Evolutionary conservation across 495 filamentous ascomycete species (phyloP), one percentile per base, ranked within the genome.

Genomic region (Penicillium ochrochloron): DNA sequence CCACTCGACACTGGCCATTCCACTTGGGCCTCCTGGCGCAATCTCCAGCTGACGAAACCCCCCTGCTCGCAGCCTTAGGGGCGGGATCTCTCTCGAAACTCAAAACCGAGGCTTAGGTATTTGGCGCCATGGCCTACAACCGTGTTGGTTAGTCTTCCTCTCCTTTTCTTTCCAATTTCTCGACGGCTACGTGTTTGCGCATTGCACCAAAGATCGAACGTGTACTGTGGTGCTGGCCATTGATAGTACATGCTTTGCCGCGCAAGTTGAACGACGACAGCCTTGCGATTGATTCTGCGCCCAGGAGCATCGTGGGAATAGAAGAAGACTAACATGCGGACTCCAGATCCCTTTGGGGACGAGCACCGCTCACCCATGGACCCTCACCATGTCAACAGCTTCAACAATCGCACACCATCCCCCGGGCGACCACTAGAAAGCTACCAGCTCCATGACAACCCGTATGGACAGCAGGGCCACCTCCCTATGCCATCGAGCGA

Each of bases 401-500:
- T 68, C 48, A 63, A 48, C 56, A 78, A 76, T 62, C 82, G 81
- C 56, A 81, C 85, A 21, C 81, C 81, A 27, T 86, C 80, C 33
- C 84, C 81, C 50, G 84, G 83, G 39, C 84, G 86, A 63, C 83
- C 85, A 31, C 83, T 89, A 29, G 82, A 86, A 60, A 84, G 85
- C 50, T 92, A 93, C 71, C 89, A 93, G 66, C 78, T 91, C 3
- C 84, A 90, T n/a, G 89, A 92, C 70, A 80, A 84, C 58, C 83
- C 87, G 33, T 90, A 90, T 66, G 76, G 70, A 7, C 73, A 64
- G 17, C 69, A 73, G 57, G 77, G 80, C 48, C 86, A 85, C 60
- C 80, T 93, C 52, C 85, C 90, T 51, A 92, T 94, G 75, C 92
- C 87, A 64, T 89, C 86, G 2, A 86, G 81, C 57, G 90, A 94